Evolutionary conservation across 106 monocot species (phyloP).

Genomic region (Phalaenopsis aphrodite): DNA sequence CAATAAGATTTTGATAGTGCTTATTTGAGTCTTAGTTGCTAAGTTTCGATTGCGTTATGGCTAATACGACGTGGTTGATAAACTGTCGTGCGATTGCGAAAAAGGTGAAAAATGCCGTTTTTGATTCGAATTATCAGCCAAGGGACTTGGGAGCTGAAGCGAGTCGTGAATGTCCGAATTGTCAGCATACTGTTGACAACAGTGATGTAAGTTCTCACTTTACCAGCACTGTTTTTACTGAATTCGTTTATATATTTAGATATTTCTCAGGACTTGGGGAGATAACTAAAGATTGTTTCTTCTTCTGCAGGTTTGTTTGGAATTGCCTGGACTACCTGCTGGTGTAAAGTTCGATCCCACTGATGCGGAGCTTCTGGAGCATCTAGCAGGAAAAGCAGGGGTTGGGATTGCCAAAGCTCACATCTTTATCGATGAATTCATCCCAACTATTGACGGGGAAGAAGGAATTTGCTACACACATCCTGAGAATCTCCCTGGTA

Average conservation of each 20-base stretch:
- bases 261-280: background rate
- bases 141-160: conserved; percentile 50
- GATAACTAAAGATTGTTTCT: background rate
- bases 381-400: conserved; percentile 75
- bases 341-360: conserved; percentile 98
- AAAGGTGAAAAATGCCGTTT: conserved; percentile 70
- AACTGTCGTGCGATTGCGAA: conserved; percentile 74
- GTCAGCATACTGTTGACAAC: conserved; percentile 77
- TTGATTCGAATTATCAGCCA: conserved; percentile 27
- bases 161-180: conserved; percentile 81
- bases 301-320: conserved; percentile 55
- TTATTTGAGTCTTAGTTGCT: background rate
- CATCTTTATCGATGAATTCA: conserved; percentile 84
- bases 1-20: background rate
- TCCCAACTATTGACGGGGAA: conserved; percentile 66
- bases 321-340: conserved; percentile 92
- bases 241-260: too few relatives aligned
- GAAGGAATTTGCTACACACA: conserved; percentile 93
- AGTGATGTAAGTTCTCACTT: conserved; percentile 65
- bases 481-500: conserved; percentile 96
- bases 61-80: conserved; percentile 66
- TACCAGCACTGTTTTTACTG: too few relatives aligned
- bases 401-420: conserved; percentile 44
- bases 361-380: conserved; percentile 69
- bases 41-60: background rate